Evolutionary conservation across 2,329 filamentous ascomycete genomes (phyloP), one percentile per base, ranked within the genome.

Genomic region (Fusarium tjaetaba): DNA sequence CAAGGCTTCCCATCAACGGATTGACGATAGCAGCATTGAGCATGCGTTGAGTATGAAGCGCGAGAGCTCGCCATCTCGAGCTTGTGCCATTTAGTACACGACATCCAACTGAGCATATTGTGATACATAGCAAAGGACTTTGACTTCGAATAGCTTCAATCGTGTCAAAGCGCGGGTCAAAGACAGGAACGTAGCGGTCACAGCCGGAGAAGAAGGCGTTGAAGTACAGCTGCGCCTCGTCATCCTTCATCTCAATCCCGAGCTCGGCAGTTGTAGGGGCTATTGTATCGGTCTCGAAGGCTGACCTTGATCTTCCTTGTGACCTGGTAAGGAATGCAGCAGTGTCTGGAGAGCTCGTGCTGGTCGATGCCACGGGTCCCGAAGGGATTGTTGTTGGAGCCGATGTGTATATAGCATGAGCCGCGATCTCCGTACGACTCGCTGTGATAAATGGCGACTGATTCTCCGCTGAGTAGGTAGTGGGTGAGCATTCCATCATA

Each of bases 151-250:
- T 46, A 0, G 36, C 20, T 7, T 41, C 20, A 4, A 59, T 11
- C 1, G 67, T 48, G 15, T 70, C 67, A 2, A 48, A 48, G 0
- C 41, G 39, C 2, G 46, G 51, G 18, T 70, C 65, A 14, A 70
- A 70, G 0, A 70, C 30, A 11, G 67, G 67, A 13, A 70, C 67
- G 0, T 70, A 70, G 16, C 65, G 67, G 2, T 70, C 51, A 4
- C 67, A 70, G 2, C 67, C 67, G 1, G 67, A 70, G 18, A 70
- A 70, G 30, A 70, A 70, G 7, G 67, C 45, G 4, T 59, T 59
- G 10, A 65, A 70, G 7, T 70, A 70, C 5, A 70, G 7, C n/a
- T 30, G 45, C 1, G 65, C 51, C n/a, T 70, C 65, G 5, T 59
- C 24, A 1, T 26, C 16, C 16, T 26, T 32, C 1, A 70, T 24